Evolutionary conservation across 192 early-diverging fungal species (phyloP).

Genomic region (Umbelopsis ramanniana): DNA sequence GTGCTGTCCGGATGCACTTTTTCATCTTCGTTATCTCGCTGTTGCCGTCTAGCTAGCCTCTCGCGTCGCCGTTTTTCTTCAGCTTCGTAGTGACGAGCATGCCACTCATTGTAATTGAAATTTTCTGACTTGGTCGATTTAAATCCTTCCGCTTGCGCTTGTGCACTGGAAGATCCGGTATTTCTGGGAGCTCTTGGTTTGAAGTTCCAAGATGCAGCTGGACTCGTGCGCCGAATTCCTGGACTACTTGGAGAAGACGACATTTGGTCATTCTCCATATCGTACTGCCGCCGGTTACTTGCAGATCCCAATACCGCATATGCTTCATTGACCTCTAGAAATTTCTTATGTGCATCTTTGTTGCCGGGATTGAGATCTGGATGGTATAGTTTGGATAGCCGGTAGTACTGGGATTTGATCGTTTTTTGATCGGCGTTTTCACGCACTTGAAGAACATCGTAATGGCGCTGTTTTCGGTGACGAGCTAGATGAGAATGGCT

Average conservation of each 20-base stretch:
- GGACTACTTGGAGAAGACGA: constrained; percentile 22
- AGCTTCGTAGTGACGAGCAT: constrained; percentile 36
- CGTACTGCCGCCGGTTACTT: constrained; percentile 75
- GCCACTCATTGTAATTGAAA: constrained; percentile 33
- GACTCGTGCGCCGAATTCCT: constrained; percentile 24
- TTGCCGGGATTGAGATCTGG: constrained; percentile 79
- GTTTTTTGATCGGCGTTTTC: constrained; percentile 52
- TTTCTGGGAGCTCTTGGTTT: constrained; percentile 16
- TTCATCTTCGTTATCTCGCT: constrained; percentile 26
- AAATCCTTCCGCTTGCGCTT: constrained; percentile 29
- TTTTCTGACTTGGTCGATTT: background rate
- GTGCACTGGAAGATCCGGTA: constrained; percentile 39
- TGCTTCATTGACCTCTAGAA: constrained; percentile 85
- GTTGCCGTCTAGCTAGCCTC: constrained; percentile 7
- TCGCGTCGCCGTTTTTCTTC: constrained; percentile 38
- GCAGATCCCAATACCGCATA: constrained; percentile 81
- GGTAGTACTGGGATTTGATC: constrained; percentile 74
- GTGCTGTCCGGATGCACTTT: constrained; percentile 13
- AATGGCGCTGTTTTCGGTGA: constrained; percentile 35
- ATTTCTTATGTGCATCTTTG: constrained; percentile 67
- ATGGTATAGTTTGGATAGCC: constrained; percentile 80
- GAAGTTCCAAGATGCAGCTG: constrained; percentile 24
- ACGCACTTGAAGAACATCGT: constrained; percentile 50
- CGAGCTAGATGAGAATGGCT: background rate
- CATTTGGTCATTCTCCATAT: constrained; percentile 52